Conservation (phyloP, 2,329 filamentous ascomycete species). For the Botryotinia convoluta region DNA sequence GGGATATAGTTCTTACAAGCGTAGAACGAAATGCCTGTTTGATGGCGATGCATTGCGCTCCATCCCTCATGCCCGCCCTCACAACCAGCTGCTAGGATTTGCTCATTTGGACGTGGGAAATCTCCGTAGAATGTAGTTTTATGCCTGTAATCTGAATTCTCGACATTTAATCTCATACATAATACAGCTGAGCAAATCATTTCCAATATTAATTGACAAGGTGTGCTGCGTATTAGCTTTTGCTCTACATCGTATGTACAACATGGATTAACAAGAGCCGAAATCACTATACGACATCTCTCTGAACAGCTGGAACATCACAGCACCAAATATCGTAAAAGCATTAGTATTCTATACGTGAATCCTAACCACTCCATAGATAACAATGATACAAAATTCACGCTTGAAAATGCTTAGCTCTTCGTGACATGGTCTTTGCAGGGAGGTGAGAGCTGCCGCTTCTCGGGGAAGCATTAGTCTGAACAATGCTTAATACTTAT, state of each 20-base stretch:
- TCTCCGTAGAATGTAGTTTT: background rate
- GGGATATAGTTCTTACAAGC: constrained; percentile 7
- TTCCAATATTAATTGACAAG: background rate
- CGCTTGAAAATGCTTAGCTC: background rate
- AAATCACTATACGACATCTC: background rate
- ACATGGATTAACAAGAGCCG: constrained; percentile 4
- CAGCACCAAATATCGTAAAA: background rate
- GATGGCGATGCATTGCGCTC: background rate
- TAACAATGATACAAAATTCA: background rate
- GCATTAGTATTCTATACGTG: background rate
- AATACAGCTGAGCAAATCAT: background rate
- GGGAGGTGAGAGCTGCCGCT: background rate
- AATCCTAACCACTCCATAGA: background rate
- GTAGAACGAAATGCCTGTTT: constrained; percentile 1
- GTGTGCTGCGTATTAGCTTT: background rate
- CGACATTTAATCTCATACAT: background rate
- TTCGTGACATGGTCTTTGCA: background rate
- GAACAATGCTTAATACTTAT: background rate
- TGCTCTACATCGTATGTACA: background rate
- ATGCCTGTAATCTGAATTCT: background rate
- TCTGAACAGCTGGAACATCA: background rate
- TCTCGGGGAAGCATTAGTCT: background rate
- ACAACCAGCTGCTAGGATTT: background rate
- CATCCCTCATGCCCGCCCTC: background rate
- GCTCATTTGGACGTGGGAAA: constrained; percentile 12